Evolutionary conservation across 768 basidiomycete species (phyloP).

Genomic region (Lactarius vividus): DNA sequence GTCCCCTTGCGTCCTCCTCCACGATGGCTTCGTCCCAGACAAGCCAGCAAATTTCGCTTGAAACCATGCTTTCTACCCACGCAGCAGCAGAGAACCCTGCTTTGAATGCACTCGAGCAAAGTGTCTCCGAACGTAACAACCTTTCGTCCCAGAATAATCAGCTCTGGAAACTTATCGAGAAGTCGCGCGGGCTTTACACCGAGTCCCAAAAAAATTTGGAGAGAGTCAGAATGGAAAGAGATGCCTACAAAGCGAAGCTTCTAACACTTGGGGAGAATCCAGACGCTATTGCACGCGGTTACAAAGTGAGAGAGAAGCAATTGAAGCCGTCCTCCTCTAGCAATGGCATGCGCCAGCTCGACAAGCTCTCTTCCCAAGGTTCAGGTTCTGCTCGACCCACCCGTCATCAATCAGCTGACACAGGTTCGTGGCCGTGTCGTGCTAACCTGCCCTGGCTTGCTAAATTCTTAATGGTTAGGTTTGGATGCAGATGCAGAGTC

Average conservation of each 20-base stretch:
- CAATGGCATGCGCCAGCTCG: slow-evolving; percentile 32
- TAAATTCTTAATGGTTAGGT: slow-evolving; percentile 6
- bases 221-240: slow-evolving; percentile 77
- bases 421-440: slow-evolving; percentile 32
- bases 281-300: slow-evolving; percentile 39
- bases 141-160: slow-evolving; percentile 83
- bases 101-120: slow-evolving; percentile 65
- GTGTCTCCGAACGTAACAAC: slow-evolving; percentile 75
- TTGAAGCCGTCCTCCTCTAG: slow-evolving; percentile 34
- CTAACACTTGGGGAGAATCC: slow-evolving; percentile 43
- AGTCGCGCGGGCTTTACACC: slow-evolving; percentile 78
- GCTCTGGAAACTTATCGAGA: slow-evolving; percentile 94
- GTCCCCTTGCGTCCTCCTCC: slow-evolving; percentile 31
- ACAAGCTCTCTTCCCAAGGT: slow-evolving; percentile 22
- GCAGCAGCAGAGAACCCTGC: slow-evolving; percentile 51
- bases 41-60: slow-evolving; percentile 40
- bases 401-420: slow-evolving; percentile 35
- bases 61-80: slow-evolving; percentile 55
- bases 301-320: slow-evolving; percentile 34
- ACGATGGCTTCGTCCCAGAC: slow-evolving; percentile 33
- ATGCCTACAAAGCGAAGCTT: slow-evolving; percentile 47
- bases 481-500: slow-evolving; percentile 1
- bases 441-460: slow-evolving; percentile 9
- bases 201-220: slow-evolving; percentile 84
- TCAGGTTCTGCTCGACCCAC: slow-evolving; percentile 24